Evolutionary conservation across 371 early-diverging fungal species (phyloP), one percentile per base, ranked within the genome.

Genomic region (Syncephalis fuscata): DNA sequence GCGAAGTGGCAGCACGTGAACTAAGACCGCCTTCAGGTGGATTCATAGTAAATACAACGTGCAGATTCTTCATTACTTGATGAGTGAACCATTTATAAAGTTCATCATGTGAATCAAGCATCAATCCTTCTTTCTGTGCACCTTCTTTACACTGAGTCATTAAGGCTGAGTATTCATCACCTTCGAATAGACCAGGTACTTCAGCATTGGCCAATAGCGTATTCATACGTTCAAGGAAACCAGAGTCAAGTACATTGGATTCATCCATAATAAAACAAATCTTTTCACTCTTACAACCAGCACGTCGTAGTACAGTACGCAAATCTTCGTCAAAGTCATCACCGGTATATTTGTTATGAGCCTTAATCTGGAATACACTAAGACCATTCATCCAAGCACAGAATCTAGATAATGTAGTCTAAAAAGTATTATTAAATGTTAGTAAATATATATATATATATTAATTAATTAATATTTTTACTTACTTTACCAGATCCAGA

Each of bases 301-400:
- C 72, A 23, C 96, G 78, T 38, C 92, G 73, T 42, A 98, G 75
- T 1, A 98, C 90, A 3, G 61, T 67, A 45, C 94, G 76, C 47
- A 98, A 64, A 67, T 97, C 97, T 27, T 95, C 97, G 61, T 98
- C 99, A 63, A 98, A 98, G 60, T 97, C 99, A 15, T 80, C 85
- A 9, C 85, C 91, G 0, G 87, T 73, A 64, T 98, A 98, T 60
- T 89, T 84, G 70, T 86, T 87, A 66, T 97, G 93, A 19, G 82
- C 94, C 66, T 91, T 88, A 65, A 95, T 82, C 59, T 97, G 96
- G 77, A 91, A 87, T 19, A 96, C 88, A 49, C 80, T 73, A 23
- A 95, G 61, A 27, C 98, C 98, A 57, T 98, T 97, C 92, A 98
- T 89, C 99, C 99, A 98, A 2, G 96, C 94, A 32, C 92, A 97